Evolutionary conservation across 345 rosid genomes (phyloP).

Genomic region (Passiflora organensis): DNA sequence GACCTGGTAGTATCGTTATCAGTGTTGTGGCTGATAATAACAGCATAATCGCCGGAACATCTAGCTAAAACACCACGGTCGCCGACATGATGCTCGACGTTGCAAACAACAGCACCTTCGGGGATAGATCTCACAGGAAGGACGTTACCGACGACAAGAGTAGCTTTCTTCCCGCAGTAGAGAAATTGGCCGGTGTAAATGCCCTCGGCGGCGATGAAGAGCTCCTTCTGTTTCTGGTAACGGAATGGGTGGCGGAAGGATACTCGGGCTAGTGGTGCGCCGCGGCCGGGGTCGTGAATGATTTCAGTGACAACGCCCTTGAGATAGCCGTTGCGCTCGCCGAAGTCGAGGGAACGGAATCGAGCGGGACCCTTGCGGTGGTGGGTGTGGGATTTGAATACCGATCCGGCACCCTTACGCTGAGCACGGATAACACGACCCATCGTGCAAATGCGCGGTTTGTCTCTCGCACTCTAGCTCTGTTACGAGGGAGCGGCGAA

Average conservation of each 20-base stretch:
- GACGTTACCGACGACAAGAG: constrained; percentile 44
- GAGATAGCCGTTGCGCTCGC: constrained; percentile 57
- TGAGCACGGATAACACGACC: constrained; percentile 64
- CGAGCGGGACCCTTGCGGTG: constrained; percentile 68
- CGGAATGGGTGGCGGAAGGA: constrained; percentile 43
- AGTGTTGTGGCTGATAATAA: constrained; percentile 30
- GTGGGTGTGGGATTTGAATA: constrained; percentile 64
- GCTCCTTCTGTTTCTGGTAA: constrained; percentile 57
- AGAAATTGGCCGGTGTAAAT: constrained; percentile 48
- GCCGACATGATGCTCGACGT: constrained; percentile 67
- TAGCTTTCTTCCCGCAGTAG: constrained; percentile 45
- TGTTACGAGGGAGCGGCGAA: too few species aligned
- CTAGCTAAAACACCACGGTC: constrained; percentile 58
- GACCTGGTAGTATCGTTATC: not conserved
- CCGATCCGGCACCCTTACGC: constrained; percentile 63
- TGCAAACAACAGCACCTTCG: constrained; percentile 61
- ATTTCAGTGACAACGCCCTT: constrained; percentile 56
- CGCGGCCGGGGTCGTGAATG: constrained; percentile 63
- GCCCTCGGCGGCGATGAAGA: constrained; percentile 52
- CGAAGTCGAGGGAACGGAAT: constrained; percentile 57
- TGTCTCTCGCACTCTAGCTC: too few species aligned
- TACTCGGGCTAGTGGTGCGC: constrained; percentile 40
- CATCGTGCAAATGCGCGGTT: constrained; percentile 17
- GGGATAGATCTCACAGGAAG: constrained; percentile 49
- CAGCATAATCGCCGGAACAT: constrained; percentile 52